phyloP scores from a whole-genome alignment of 805 yeast genomes.

The Diddensiella transvaalensis region DNA sequence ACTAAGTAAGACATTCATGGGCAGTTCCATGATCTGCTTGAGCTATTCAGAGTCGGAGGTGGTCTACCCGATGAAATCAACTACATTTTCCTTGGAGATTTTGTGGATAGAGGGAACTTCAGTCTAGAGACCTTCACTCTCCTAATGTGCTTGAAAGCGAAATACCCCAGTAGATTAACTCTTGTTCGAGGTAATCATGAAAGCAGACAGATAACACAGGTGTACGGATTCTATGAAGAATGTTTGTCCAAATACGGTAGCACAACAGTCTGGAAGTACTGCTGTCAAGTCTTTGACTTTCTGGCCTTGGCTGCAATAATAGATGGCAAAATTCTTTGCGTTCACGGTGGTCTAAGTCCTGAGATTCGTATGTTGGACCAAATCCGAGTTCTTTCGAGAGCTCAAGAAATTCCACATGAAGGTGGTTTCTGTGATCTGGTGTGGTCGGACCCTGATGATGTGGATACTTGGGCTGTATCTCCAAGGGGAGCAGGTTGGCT shows the following conservation, averaged over 20 bases:
- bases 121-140: conserved; percentile 90
- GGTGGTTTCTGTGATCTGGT: conserved; percentile 97
- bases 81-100: conserved; percentile 89
- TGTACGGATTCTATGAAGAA: conserved; percentile 96
- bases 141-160: conserved; percentile 88
- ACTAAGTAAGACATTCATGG: conserved; percentile 76
- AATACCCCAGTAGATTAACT: conserved; percentile 79
- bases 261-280: conserved; percentile 92
- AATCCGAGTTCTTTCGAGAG: conserved; percentile 87
- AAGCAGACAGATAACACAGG: conserved; percentile 96
- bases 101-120: conserved; percentile 97
- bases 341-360: conserved; percentile 96
- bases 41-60: conserved; percentile 84
- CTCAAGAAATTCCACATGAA: conserved; percentile 98
- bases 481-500: conserved; percentile 99
- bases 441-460: conserved; percentile 98
- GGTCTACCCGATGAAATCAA: conserved; percentile 83
- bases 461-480: conserved; percentile 96
- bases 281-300: conserved; percentile 95
- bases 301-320: conserved; percentile 92
- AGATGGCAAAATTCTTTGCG: conserved; percentile 91
- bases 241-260: conserved; percentile 90
- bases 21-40: conserved; percentile 91
- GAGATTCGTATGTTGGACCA: conserved; percentile 97
- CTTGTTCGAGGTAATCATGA: conserved; percentile 98